phyloP scores from a whole-genome alignment of 495 filamentous ascomycete species.

The Pyrenopolyporus hunteri region DNA sequence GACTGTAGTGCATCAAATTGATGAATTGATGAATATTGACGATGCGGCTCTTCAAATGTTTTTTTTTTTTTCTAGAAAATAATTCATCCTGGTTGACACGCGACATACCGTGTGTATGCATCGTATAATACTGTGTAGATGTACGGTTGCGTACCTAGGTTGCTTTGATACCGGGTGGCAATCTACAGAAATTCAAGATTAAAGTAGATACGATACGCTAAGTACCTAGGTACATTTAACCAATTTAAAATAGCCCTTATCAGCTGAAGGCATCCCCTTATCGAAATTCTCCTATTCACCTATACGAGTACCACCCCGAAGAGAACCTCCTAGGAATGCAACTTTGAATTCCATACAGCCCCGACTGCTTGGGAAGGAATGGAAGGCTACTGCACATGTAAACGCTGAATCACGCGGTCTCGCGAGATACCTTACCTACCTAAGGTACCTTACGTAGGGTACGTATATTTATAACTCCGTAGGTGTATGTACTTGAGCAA shows the following conservation, averaged over 20 bases:
- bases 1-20: neutral
- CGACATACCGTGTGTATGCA: neutral
- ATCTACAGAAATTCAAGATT: conserved; percentile 7
- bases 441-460: neutral
- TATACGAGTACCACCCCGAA: conserved; percentile 1
- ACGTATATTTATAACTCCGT: too few species aligned
- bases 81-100: neutral
- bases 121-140: neutral
- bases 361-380: conserved; percentile 10
- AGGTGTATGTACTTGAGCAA: neutral
- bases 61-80: conserved; percentile 7
- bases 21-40: conserved; percentile 15
- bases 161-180: conserved; percentile 1
- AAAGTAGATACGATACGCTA: too few species aligned
- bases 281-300: conserved; percentile 9
- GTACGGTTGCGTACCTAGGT: neutral
- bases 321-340: neutral
- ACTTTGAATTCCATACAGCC: conserved; percentile 3
- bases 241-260: neutral
- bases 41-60: conserved; percentile 26
- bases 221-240: too few species aligned
- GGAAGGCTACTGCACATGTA: neutral
- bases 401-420: conserved; percentile 29
- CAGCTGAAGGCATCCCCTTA: neutral
- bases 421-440: conserved; percentile 19